Base-by-base conservation (phyloP, 75 land plant species). In the Gnetum montanum region DNA sequence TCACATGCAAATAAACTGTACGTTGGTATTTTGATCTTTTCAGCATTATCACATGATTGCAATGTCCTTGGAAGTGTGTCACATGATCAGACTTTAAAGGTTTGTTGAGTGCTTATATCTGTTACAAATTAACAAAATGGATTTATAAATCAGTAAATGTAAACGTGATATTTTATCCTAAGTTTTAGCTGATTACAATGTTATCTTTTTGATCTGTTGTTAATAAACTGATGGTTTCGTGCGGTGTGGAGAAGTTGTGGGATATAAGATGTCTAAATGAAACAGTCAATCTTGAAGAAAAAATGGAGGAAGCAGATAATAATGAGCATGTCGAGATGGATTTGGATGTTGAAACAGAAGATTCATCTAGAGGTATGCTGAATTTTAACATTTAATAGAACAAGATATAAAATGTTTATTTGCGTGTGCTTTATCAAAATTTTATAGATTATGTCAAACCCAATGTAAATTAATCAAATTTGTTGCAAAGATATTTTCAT, bases 21-120 rank as follows among this genome's bases (percentile, higher is more conserved):
- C 34, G 25, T 15, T 28, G 18, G 4, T 31, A 22, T 61, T 57
- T 36, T 12, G 4, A 2, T 12, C 34, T 61, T 27, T 27, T 31
- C 80, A 88, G 96, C 83, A 20, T 88, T 88, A 49, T 89, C 89
- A 20, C 69, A 67, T 67, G 89, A 92, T 58, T 67, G 70, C 49
- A 78, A 67, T 53, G 70, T 64, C 54, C 70, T 92, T 49, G 97
- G 94, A 1, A 92, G 97, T 62, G 91, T 79, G 58, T 84, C 94
- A 38, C 97, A 92, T 72, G 94, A 92, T 62, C 66, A 84, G 15
- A 63, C 69, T 54, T 58, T 92, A 57, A 92, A 92, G 88, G 86
- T 85, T 8, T 16, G 72, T 36, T 1, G 8, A n/a, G n/a, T n/a
- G n/a, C n/a, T n/a, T n/a, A n/a, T n/a, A n/a, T n/a, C n/a, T n/a